Base-by-base conservation (phyloP, 768 basidiomycete species). In the Boletus pseudopeckii region DNA sequence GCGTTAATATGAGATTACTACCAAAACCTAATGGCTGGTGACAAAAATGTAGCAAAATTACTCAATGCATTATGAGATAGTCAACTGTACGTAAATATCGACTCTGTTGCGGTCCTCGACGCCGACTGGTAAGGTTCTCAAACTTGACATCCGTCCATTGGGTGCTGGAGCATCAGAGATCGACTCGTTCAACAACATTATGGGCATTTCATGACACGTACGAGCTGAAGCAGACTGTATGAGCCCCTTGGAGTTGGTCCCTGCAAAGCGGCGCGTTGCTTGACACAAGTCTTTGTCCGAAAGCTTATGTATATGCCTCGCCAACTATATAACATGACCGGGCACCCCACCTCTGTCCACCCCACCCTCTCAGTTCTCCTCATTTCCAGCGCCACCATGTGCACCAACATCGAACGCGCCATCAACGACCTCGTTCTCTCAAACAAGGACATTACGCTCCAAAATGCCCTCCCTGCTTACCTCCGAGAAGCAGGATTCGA, bases 321-420 rank as follows among this genome's bases (percentile, higher is more conserved):
- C 45, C 4, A 18, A 38, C 45, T 49, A 57, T 44, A 50, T 42
- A 50, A 45, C 34, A 24, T 37, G 30, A 6, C 24, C 15, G 43
- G 22, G 10, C 18, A 24, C n/a, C 44, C 15, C 18, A 11, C 9
- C 15, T 26, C 5, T 36, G 20, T 39, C 30, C 28, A 15, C 32
- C 15, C 43, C 37, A 45, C 50, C 11, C 48, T 42, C 39, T 30
- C 24, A 33, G 9, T 17, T 18, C 14, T 39, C 32, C 36, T 14
- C 20, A 36, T 37, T 39, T 5, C n/a, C n/a, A 43, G 8, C 26
- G 20, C 24, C 14, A 48, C 38, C 36, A 60, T 60, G 59, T 50
- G 45, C 22, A 52, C 60, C 32, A 62, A 48, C 47, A 55, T 62
- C 18, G 53, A 55, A 20, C 50, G 37, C 38, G 57, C 56, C 36